phyloP scores from a whole-genome alignment of 129 eudicot species.

The Helianthus annuus region HanXRQr2.0-SUNRISE NC_035434.2:106612209-106612708 shows the following conservation, averaged over 20 bases:
- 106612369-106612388: constrained; percentile 80
- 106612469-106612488: constrained; percentile 74
- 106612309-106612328: constrained; percentile 90
- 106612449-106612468: constrained; percentile 70
- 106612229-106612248: constrained; percentile 74
- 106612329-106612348: constrained; percentile 86
- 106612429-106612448: constrained; percentile 64
- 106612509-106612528: constrained; percentile 57
- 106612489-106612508: constrained; percentile 60
- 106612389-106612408: constrained; percentile 41
- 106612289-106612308: constrained; percentile 79
- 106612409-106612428: constrained; percentile 47
- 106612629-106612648: constrained; percentile 82
- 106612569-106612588: constrained; percentile 76
- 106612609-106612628: constrained; percentile 74
- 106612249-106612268: constrained; percentile 87
- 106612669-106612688: constrained; percentile 61
- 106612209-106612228: constrained; percentile 48
- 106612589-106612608: constrained; percentile 84
- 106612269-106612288: constrained; percentile 90
- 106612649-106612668: constrained; percentile 71
- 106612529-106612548: constrained; percentile 75
- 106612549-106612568: constrained; percentile 67
- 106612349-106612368: constrained; percentile 90
- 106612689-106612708: constrained; percentile 59